Percentiles rank a stretch among this genome's conserved stretches.
Evolutionary conservation across 2,329 filamentous ascomycete species (phyloP).

Genomic region (Epichloe coenophiala): DNA sequence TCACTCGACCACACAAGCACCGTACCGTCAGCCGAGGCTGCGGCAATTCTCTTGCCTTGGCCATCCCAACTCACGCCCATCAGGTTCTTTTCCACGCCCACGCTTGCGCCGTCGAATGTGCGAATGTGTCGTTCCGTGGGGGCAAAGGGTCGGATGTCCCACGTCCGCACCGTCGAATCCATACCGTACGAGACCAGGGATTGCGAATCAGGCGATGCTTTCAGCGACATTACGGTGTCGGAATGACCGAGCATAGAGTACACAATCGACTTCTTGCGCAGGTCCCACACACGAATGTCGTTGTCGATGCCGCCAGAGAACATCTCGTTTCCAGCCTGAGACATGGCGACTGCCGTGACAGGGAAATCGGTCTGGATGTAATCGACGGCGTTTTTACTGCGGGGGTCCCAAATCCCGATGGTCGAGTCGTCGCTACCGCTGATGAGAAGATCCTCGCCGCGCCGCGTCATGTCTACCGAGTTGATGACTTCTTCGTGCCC

Average conservation of each 20-base stretch:
- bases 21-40: constrained; percentile 80
- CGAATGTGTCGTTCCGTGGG: constrained; percentile 72
- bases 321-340: constrained; percentile 88
- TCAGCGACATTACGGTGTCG: constrained; percentile 81
- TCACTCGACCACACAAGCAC: constrained; percentile 84
- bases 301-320: constrained; percentile 95
- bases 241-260: constrained; percentile 83
- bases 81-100: constrained; percentile 82
- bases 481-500: constrained; percentile 97
- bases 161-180: constrained; percentile 86
- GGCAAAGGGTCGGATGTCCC: constrained; percentile 93
- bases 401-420: constrained; percentile 91
- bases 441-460: constrained; percentile 80
- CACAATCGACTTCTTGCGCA: constrained; percentile 77
- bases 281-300: constrained; percentile 92
- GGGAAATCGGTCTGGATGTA: constrained; percentile 87
- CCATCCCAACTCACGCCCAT: constrained; percentile 82
- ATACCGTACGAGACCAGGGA: constrained; percentile 83
- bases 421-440: constrained; percentile 89
- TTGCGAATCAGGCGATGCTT: constrained; percentile 87
- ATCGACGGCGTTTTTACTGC: constrained; percentile 76
- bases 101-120: constrained; percentile 84
- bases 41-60: constrained; percentile 73
- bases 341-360: constrained; percentile 80
- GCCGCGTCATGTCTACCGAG: constrained; percentile 71